phyloP scores from a whole-genome alignment of 371 early-diverging fungal genomes.

The Mortierella sp. region DNA sequence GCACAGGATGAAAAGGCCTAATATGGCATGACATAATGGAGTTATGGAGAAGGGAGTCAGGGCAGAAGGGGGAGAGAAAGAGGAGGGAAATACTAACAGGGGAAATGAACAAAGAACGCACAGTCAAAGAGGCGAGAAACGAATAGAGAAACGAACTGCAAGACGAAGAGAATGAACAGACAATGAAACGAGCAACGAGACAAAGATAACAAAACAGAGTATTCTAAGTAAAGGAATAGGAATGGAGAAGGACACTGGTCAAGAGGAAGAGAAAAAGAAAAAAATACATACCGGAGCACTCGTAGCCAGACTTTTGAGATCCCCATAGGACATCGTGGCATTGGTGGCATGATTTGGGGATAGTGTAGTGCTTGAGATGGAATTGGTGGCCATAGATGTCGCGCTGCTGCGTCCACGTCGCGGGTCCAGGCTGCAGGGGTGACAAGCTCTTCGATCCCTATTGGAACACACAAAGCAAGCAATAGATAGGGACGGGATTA shows the following conservation, averaged over 20 bases:
- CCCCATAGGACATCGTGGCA: constrained; percentile 59
- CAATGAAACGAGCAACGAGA: neutral
- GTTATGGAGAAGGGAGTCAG: neutral
- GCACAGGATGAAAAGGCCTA: neutral
- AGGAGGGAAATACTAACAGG: neutral
- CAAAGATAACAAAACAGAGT: neutral
- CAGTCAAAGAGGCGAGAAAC: neutral
- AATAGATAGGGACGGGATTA: neutral
- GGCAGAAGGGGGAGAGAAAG: neutral
- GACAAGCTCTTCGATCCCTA: constrained; percentile 32
- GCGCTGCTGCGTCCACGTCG: constrained; percentile 38
- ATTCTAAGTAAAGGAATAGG: too few relatives aligned
- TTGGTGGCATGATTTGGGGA: constrained; percentile 55
- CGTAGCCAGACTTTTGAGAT: constrained; percentile 59
- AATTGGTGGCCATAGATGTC: constrained; percentile 53
- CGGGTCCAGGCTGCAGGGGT: constrained; percentile 17
- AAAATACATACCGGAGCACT: constrained; percentile 34
- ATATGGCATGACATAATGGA: neutral
- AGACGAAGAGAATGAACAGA: neutral
- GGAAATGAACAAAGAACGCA: neutral
- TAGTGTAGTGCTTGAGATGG: constrained; percentile 47
- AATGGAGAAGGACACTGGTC: too few relatives aligned
- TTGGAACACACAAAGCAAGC: neutral
- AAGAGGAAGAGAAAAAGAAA: too few relatives aligned
- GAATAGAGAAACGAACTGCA: neutral